Conservation (phyloP, 2,329 filamentous ascomycete genomes). For the Colletotrichum trifolii region DNA sequence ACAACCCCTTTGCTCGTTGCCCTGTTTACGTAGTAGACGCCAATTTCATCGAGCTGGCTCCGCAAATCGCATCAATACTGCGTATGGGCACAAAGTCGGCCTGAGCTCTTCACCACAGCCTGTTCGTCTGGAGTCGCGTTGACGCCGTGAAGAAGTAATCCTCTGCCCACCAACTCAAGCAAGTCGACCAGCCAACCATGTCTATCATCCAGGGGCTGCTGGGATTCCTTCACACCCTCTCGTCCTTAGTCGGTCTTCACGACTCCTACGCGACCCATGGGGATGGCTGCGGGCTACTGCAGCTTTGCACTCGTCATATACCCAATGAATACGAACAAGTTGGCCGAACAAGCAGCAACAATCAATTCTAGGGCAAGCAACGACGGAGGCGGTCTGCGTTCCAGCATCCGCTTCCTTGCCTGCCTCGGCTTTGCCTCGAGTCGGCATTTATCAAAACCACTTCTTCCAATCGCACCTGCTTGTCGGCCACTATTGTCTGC, state of each 20-base stretch:
- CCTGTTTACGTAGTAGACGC: neutral
- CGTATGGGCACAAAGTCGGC: neutral
- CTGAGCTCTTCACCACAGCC: neutral
- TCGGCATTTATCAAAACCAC: constrained; percentile 19
- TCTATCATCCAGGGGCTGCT: constrained; percentile 15
- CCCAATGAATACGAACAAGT: constrained; percentile 23
- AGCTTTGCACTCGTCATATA: constrained; percentile 1
- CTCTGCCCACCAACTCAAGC: constrained; percentile 15
- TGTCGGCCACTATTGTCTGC: constrained; percentile 9
- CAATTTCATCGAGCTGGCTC: neutral
- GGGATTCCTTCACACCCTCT: constrained; percentile 28
- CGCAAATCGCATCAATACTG: too few relatives aligned
- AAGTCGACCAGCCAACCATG: constrained; percentile 31
- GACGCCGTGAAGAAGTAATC: neutral
- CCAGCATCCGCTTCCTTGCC: constrained; percentile 21
- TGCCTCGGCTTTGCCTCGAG: constrained; percentile 22
- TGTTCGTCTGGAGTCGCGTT: constrained; percentile 21
- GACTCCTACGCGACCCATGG: constrained; percentile 17
- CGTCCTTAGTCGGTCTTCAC: constrained; percentile 14
- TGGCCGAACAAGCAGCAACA: constrained; percentile 1
- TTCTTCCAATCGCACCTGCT: constrained; percentile 16
- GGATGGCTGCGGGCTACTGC: constrained; percentile 16
- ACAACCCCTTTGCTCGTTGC: too few relatives aligned
- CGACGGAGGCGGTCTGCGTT: constrained; percentile 21
- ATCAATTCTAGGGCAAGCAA: constrained; percentile 4